These are phyloP conservation scores for Neodidymelliopsis sp. DNA, from an alignment of 2,329 filamentous ascomycete species.

Conservation along the genomic window DNA sequence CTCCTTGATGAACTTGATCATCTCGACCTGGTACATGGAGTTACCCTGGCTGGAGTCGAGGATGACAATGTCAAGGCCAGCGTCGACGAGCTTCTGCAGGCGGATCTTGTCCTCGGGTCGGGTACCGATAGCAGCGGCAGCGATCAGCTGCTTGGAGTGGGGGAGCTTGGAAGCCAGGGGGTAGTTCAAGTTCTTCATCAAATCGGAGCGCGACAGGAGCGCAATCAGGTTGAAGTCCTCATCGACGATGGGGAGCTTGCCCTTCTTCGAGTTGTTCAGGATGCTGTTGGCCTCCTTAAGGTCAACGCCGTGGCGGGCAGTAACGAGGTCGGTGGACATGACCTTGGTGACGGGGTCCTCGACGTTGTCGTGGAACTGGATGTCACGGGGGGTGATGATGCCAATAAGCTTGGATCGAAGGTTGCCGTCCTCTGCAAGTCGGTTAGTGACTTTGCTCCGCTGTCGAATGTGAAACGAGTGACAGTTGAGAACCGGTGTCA, in stretches of 20 bases:
- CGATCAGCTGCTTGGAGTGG: conserved; percentile 96
- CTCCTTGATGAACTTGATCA: conserved; percentile 95
- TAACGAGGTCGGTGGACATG: conserved; percentile 96
- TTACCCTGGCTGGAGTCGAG: conserved; percentile 98
- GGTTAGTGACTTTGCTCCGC: conserved; percentile 30
- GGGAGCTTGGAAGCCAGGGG: conserved; percentile 95
- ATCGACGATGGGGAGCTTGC: conserved; percentile 94
- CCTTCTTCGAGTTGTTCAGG: conserved; percentile 95
- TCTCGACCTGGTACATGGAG: conserved; percentile 97
- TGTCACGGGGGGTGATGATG: conserved; percentile 97
- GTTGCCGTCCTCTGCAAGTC: conserved; percentile 78
- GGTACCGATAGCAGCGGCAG: conserved; percentile 93
- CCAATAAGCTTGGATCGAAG: conserved; percentile 95
- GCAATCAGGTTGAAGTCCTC: conserved; percentile 75
- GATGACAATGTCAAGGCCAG: conserved; percentile 92
- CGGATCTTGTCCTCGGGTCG: conserved; percentile 90
- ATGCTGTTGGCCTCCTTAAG: conserved; percentile 91
- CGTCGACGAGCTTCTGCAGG: conserved; percentile 87
- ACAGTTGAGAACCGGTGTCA: conserved; percentile 49
- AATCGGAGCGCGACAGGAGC: conserved; percentile 69
- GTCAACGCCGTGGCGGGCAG: conserved; percentile 81
- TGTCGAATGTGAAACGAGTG: conserved; percentile 3
- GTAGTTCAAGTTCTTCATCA: conserved; percentile 99
- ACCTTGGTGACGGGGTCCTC: conserved; percentile 80
- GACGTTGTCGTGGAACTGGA: conserved; percentile 88